Conservation (phyloP, 495 filamentous ascomycete genomes). For the Trichoderma gamsii region DNA sequence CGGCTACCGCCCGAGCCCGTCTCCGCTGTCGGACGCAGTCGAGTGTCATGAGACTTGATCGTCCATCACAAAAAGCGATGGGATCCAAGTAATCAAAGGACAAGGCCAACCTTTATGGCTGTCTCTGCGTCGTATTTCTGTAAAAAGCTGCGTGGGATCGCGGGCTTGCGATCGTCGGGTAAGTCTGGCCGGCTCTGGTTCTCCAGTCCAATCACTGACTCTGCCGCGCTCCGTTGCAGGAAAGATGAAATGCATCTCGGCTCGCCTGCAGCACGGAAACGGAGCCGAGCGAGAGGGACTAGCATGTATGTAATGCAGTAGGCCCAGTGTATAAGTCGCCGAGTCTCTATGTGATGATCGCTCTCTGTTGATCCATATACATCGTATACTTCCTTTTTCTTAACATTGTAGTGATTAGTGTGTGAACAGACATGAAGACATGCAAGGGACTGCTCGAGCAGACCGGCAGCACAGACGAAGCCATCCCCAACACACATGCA, state of each 20-base stretch:
- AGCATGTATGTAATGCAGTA: not conserved
- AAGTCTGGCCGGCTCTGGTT: not conserved
- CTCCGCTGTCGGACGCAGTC: conserved; percentile 12
- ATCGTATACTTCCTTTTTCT: too few relatives aligned
- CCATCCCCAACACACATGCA: not conserved
- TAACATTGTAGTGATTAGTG: too few relatives aligned
- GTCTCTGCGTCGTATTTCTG: not conserved
- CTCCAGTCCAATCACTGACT: conserved; percentile 10
- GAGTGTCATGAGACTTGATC: not conserved
- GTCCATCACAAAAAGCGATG: not conserved
- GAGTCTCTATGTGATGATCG: not conserved
- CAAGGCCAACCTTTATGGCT: not conserved
- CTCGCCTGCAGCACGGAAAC: conserved; percentile 9
- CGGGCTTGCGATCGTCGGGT: not conserved
- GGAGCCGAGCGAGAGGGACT: not conserved
- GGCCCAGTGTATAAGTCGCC: not conserved
- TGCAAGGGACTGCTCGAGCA: too few relatives aligned
- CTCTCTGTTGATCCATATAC: too few relatives aligned
- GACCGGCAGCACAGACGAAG: too few relatives aligned
- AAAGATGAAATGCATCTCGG: conserved; percentile 2
- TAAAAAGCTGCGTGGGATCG: not conserved
- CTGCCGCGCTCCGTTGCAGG: not conserved
- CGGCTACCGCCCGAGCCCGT: not conserved
- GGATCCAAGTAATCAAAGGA: not conserved
- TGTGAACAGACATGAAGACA: too few relatives aligned